Evolutionary conservation across 2,329 filamentous ascomycete genomes (phyloP).

Genomic region (Sclerotinia nivalis): DNA sequence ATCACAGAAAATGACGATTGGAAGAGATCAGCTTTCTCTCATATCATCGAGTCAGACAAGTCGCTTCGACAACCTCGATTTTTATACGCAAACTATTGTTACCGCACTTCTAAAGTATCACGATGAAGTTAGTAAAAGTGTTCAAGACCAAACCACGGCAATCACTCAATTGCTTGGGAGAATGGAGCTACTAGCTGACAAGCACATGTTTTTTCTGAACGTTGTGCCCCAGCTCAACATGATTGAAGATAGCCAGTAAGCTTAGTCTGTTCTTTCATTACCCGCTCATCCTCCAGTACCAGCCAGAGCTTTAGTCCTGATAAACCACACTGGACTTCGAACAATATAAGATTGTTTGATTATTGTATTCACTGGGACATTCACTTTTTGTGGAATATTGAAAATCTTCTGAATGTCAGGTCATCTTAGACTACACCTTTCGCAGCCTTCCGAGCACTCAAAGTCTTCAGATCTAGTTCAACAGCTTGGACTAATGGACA

Average conservation of each 20-base stretch:
- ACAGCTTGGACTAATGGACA: no score
- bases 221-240: not conserved
- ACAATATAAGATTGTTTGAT: not conserved
- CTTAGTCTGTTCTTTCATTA: not conserved
- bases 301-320: not conserved
- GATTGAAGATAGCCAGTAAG: not conserved
- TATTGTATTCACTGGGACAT: no score
- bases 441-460: no score
- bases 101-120: not conserved
- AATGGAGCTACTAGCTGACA: slow-evolving; percentile 11
- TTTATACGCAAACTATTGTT: not conserved
- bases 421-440: no score
- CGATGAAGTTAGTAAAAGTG: not conserved
- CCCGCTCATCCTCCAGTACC: not conserved
- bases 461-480: no score
- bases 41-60: not conserved
- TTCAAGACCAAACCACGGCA: slow-evolving; percentile 6
- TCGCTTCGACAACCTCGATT: slow-evolving; percentile 3
- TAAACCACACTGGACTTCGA: no score
- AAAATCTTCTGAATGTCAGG: no score
- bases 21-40: not conserved
- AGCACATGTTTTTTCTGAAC: not conserved
- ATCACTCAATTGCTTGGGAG: not conserved
- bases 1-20: not conserved
- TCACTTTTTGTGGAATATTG: no score